Evolutionary conservation across 169 alveolate genomes (phyloP).

Genomic region (Theileria annulata): DNA sequence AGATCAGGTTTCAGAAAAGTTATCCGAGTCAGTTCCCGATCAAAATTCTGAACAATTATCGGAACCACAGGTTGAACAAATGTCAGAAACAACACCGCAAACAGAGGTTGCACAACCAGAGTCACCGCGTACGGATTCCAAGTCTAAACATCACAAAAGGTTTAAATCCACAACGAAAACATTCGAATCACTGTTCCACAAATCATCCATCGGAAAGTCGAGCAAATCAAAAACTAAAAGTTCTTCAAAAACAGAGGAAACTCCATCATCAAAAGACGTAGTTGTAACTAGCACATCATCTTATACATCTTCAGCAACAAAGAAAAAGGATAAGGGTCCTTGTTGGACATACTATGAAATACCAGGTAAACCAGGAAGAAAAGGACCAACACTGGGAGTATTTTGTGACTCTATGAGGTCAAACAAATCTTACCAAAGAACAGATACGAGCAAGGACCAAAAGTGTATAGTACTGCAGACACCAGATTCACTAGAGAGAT

Average conservation of each 20-base stretch:
- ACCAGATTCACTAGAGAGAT: slow-evolving; percentile 64
- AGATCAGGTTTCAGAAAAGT: too few species aligned
- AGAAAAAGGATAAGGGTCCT: slow-evolving; percentile 11
- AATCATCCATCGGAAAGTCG: slow-evolving; percentile 6
- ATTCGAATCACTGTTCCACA: slow-evolving; percentile 5
- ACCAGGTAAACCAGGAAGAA: slow-evolving; percentile 60
- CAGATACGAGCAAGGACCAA: slow-evolving; percentile 25
- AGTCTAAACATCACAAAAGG: slow-evolving; percentile 15
- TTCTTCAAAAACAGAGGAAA: not conserved
- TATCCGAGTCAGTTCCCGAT: too few species aligned
- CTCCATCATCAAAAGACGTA: not conserved
- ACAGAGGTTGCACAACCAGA: too few species aligned
- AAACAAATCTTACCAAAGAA: slow-evolving; percentile 14
- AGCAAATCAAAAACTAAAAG: slow-evolving; percentile 2
- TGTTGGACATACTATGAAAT: slow-evolving; percentile 60
- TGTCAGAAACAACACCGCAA: too few species aligned
- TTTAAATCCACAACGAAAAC: slow-evolving; percentile 1
- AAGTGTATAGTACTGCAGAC: slow-evolving; percentile 59
- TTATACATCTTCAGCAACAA: not conserved
- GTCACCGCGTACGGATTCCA: not conserved
- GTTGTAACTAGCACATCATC: not conserved
- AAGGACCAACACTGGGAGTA: slow-evolving; percentile 64
- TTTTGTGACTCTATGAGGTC: slow-evolving; percentile 24
- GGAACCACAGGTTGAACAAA: too few species aligned
- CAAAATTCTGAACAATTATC: too few species aligned